Evolutionary conservation across 768 basidiomycete species (phyloP).

Genomic region (Lentinula aciculospora): DNA sequence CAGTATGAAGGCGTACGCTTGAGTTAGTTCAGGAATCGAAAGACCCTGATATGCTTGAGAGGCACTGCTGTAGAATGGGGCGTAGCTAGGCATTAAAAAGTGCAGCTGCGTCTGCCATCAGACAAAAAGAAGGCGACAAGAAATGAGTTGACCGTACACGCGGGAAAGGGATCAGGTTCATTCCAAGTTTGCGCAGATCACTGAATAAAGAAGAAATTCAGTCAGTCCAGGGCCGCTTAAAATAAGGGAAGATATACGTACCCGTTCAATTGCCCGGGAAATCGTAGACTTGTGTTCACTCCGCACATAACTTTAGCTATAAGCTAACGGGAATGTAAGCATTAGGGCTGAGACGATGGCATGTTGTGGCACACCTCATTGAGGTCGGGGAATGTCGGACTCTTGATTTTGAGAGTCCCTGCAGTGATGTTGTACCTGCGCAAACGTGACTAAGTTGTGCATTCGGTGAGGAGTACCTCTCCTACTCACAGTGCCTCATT

Average conservation of each 20-base stretch:
- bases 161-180: constrained; percentile 96
- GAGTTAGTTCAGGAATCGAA: constrained; percentile 65
- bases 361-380: constrained; percentile 42
- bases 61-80: constrained; percentile 75
- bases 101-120: constrained; percentile 57
- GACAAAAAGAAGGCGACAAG: not conserved
- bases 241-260: constrained; percentile 21
- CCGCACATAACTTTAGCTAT: constrained; percentile 93
- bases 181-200: constrained; percentile 83
- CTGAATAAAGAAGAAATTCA: constrained; percentile 25
- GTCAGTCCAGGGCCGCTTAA: not conserved
- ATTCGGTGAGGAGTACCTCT: not conserved
- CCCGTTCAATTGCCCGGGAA: constrained; percentile 94
- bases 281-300: constrained; percentile 85
- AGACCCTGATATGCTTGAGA: constrained; percentile 54
- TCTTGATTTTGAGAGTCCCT: constrained; percentile 58
- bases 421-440: constrained; percentile 67
- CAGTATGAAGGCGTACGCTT: constrained; percentile 43
- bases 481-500: constrained; percentile 74
- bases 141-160: constrained; percentile 41
- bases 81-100: constrained; percentile 94
- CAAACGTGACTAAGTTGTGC: not conserved
- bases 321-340: constrained; percentile 31
- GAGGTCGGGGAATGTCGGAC: constrained; percentile 59
- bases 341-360: not conserved